Evolutionary conservation across 768 basidiomycete species (phyloP), one percentile per base, ranked within the genome.

Genomic region (Collybiopsis luxurians): DNA sequence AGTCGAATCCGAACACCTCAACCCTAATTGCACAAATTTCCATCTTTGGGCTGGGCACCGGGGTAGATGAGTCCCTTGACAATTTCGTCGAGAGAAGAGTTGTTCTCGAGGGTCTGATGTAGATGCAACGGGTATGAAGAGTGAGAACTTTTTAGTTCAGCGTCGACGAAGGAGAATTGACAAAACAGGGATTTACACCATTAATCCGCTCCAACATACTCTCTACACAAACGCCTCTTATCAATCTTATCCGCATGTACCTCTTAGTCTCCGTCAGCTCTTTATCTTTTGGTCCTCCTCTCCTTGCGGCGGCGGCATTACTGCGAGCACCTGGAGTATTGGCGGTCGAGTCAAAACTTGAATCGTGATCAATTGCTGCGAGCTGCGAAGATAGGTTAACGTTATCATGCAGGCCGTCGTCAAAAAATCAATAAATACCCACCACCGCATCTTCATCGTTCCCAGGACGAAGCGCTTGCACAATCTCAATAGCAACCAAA

Each of bases 121-220:
- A 83, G 80, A 11, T 80, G 71, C 2, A 84, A 65, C 3, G 42
- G 61, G 45, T 50, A 7, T 9, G 36, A 38, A 13, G 44, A 1
- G 23, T 10, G 17, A 30, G 28, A 50, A n/a, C n/a, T n/a, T n/a
- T n/a, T n/a, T n/a, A n/a, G n/a, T n/a, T n/a, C n/a, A n/a, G n/a
- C n/a, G n/a, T 27, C 42, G 45, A 45, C n/a, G n/a, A n/a, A n/a
- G n/a, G n/a, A n/a, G n/a, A n/a, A n/a, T 17, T 27, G 38, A 12
- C 23, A 19, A 39, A 26, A 2, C 31, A 11, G 31, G 27, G 1
- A 73, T 83, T 36, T 56, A 88, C 87, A 11, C 85, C 78, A 58
- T 86, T 86, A 19, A 88, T 85, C 6, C 86, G 75, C 68, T 90
- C 87, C 3, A 90, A 72, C 74, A 89, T 78, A 7, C 83, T 85